These are phyloP conservation scores for Kitagawia praeruptora DNA, from an alignment of 129 eudicot genomes.

Conservation along the genomic window DNA sequence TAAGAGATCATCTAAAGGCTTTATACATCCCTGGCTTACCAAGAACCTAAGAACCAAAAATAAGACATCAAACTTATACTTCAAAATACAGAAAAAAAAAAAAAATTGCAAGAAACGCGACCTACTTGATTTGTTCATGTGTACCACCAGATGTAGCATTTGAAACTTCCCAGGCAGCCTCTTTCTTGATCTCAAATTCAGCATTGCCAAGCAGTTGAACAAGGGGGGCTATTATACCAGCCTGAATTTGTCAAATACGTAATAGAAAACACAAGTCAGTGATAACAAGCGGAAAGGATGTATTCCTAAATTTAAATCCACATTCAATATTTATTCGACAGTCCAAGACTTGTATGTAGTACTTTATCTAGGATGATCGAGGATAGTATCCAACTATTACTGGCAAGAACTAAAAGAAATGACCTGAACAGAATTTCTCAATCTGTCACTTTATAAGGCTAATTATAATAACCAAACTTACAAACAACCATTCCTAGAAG, in stretches of 20 bases:
- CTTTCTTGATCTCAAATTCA: constrained; percentile 83
- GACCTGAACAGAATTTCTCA: no score
- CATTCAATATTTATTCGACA: no score
- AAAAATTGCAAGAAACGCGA: neutral
- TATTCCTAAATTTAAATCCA: neutral
- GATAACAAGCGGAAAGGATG: neutral
- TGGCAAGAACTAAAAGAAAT: no score
- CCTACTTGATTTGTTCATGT: constrained; percentile 80
- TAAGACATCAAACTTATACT: neutral
- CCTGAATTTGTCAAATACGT: constrained; percentile 24
- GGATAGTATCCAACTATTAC: no score
- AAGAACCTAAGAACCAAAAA: constrained; percentile 48
- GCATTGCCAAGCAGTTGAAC: constrained; percentile 71
- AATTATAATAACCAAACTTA: no score
- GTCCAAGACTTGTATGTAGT: neutral
- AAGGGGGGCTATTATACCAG: constrained; percentile 60
- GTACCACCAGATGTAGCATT: constrained; percentile 94
- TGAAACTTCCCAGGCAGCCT: constrained; percentile 93
- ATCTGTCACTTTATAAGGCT: no score
- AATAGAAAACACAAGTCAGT: neutral
- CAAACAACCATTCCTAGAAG: no score
- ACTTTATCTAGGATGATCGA: no score
- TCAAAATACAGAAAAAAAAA: neutral
- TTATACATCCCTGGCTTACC: constrained; percentile 62
- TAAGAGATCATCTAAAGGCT: constrained; percentile 60